Percentiles rank a stretch among this genome's conserved stretches.
These are phyloP conservation scores for Pythium brachiatum DNA, from an alignment of 352 stramenopile genomes.

Conservation along the genomic window DNA sequence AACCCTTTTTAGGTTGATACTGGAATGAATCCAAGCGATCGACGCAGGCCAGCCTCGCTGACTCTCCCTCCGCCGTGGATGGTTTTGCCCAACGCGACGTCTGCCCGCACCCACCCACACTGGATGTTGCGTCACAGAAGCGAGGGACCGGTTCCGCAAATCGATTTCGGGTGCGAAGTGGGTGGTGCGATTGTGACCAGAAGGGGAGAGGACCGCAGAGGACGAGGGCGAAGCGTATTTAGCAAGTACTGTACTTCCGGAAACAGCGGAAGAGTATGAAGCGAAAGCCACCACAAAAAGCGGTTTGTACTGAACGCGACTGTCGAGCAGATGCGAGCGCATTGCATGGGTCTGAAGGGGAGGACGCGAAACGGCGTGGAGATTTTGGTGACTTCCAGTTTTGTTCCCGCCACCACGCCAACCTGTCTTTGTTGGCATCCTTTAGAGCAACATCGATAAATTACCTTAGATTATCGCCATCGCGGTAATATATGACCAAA, in stretches of 20 bases:
- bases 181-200: not conserved
- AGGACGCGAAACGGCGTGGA: not conserved
- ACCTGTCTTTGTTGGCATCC: too few relatives aligned
- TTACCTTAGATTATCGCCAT: too few relatives aligned
- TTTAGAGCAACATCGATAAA: too few relatives aligned
- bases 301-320: not conserved
- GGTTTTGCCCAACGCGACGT: not conserved
- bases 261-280: not conserved
- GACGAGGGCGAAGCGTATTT: too few relatives aligned
- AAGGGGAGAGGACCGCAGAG: too few relatives aligned
- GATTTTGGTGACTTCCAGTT: not conserved
- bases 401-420: too few relatives aligned
- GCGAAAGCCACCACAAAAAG: not conserved
- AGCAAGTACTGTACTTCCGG: not conserved
- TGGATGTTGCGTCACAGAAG: not conserved
- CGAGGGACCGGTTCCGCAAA: not conserved
- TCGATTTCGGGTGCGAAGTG: not conserved
- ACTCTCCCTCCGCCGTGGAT: not conserved
- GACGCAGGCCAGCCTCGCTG: not conserved
- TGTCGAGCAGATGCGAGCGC: not conserved
- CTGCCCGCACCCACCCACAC: not conserved
- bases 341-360: too few relatives aligned
- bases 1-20: not conserved
- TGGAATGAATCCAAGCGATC: constrained; percentile 2
- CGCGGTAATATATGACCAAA: too few relatives aligned